phyloP scores from a whole-genome alignment of 768 basidiomycete species.

The Calocera viscosa region DNA sequence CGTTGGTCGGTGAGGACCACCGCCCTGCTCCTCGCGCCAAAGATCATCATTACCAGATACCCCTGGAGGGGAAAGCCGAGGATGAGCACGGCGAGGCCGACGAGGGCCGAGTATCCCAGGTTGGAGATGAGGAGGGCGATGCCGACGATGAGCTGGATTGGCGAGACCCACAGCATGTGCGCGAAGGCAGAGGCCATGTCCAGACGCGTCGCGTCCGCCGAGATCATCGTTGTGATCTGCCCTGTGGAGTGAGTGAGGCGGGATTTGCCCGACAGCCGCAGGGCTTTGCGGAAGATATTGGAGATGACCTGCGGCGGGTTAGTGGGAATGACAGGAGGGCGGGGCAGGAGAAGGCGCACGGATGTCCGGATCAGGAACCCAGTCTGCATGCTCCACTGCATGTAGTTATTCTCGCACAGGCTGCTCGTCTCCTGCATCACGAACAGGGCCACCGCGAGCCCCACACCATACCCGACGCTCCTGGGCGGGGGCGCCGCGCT shows the following conservation, averaged over 20 bases:
- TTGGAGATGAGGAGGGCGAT: slow-evolving; percentile 51
- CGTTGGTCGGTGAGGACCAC: slow-evolving; percentile 56
- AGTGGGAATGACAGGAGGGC: neutral
- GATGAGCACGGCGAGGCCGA: slow-evolving; percentile 46
- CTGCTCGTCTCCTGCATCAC: slow-evolving; percentile 42
- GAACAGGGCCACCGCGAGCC: slow-evolving; percentile 45
- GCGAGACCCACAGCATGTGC: slow-evolving; percentile 42
- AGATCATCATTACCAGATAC: slow-evolving; percentile 41
- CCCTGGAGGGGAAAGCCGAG: slow-evolving; percentile 49
- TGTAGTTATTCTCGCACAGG: slow-evolving; percentile 12
- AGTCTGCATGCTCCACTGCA: slow-evolving; percentile 32
- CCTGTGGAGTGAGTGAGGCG: slow-evolving; percentile 49
- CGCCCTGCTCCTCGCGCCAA: slow-evolving; percentile 40
- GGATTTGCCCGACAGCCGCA: slow-evolving; percentile 51
- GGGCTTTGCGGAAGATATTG: slow-evolving; percentile 50
- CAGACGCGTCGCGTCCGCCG: slow-evolving; percentile 46
- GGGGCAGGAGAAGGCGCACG: slow-evolving; percentile 24
- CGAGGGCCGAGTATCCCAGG: slow-evolving; percentile 58
- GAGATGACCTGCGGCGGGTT: slow-evolving; percentile 28
- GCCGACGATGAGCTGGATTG: slow-evolving; percentile 47
- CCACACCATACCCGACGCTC: slow-evolving; percentile 50
- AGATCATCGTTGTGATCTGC: slow-evolving; percentile 57
- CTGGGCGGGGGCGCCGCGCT: slow-evolving; percentile 31
- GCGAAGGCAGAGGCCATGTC: slow-evolving; percentile 36
- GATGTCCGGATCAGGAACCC: slow-evolving; percentile 40